Percentiles rank a stretch among this genome's conserved stretches.
These are phyloP conservation scores for Ceratobasidium sp. DNA, from an alignment of 1,284 basidiomycete genomes.

Conservation along the genomic window DNA sequence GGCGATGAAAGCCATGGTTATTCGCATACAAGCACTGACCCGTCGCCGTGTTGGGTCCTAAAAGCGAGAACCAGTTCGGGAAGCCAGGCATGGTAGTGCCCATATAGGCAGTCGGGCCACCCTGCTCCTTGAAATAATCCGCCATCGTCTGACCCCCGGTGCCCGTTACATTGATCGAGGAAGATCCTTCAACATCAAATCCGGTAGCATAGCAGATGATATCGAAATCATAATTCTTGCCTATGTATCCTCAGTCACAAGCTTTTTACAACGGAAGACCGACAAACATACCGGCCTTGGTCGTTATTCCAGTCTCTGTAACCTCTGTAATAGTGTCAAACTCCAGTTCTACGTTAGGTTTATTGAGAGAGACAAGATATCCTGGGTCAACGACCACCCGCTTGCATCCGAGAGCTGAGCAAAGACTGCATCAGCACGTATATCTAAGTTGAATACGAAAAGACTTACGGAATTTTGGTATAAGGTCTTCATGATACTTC, in stretches of 20 bases:
- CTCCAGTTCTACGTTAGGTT: conserved; percentile 67
- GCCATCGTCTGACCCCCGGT: conserved; percentile 57
- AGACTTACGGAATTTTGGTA: conserved; percentile 15
- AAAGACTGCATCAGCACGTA: conserved; percentile 54
- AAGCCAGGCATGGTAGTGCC: conserved; percentile 66
- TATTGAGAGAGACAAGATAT: conserved; percentile 66
- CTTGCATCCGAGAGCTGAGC: conserved; percentile 39
- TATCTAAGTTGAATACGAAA: background rate
- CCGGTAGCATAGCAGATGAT: conserved; percentile 48
- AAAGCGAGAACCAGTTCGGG: conserved; percentile 66
- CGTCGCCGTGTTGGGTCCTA: conserved; percentile 57
- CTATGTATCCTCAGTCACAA: background rate
- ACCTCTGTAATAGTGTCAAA: conserved; percentile 63
- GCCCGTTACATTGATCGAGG: conserved; percentile 7
- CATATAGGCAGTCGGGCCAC: conserved; percentile 65
- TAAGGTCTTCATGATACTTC: conserved; percentile 35
- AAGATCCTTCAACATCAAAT: conserved; percentile 45
- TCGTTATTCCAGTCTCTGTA: conserved; percentile 4
- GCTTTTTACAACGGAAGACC: background rate
- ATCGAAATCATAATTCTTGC: conserved; percentile 43
- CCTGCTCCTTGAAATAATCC: conserved; percentile 63
- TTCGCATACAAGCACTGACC: background rate
- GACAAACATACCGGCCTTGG: conserved; percentile 26
- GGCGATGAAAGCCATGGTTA: background rate
- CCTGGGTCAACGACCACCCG: conserved; percentile 69